Evolutionary conservation across 805 yeast species (phyloP), one percentile per base, ranked within the genome.

Genomic region (Torulaspora quercuum): DNA sequence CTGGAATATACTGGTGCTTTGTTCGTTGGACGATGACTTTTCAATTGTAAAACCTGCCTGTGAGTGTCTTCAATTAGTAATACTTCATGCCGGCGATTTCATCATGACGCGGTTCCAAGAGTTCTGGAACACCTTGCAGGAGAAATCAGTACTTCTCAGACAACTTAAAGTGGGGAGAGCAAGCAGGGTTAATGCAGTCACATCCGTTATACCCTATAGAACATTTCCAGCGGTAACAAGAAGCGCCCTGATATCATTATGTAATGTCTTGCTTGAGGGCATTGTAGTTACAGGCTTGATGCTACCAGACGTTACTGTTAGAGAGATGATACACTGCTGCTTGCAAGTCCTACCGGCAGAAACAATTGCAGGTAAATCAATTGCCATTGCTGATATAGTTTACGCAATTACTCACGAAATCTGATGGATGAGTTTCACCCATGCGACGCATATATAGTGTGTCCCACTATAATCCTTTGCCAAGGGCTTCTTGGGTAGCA

Each of bases 61-160:
- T 28, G 47, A 46, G n/a, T 48, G 53, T 22, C 18, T 56, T 3
- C 36, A 36, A 21, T 41, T 37, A 15, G 35, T 56, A 19, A 49
- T 58, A 7, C 45, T 32, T 3, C 44, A 32, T 35, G 39, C 61
- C 1, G 52, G 53, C 9, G 55, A 53, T 25, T 58, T 58, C 26
- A 41, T 55, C 4, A 30, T 55, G 7, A 55, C 49, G 28, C 44
- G 63, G 29, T 58, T 58, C 38, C 34, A 50, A 6, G 61, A 55
- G 5, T 32, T 57, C 4, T 58, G 63, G 63, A 37, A 30, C 8
- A 28, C 24, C n/a, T 37, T 51, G 35, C 35, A 45, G 10, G 27
- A 29, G 5, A 34, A 40, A 6, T 52, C 55, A 3, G 14, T 17
- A 5, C 37, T 57, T 2, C 21, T 55, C 10, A 33, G 34, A 25